These are phyloP conservation scores for Isoetes engelmannii DNA, from an alignment of 83 land plant genomes.

Conservation along the genomic window DNA sequence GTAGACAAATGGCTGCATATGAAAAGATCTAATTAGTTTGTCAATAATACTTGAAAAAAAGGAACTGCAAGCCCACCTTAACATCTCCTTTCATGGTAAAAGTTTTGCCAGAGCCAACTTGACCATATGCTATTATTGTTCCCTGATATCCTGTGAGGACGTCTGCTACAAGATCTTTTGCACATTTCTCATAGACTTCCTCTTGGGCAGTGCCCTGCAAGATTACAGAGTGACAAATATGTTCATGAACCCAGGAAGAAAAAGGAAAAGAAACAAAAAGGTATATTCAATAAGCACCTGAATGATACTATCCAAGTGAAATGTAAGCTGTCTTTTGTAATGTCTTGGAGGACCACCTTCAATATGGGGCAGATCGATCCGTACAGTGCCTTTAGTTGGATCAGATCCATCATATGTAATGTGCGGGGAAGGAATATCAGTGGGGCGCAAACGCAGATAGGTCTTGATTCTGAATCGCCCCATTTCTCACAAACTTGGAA, in stretches of 20 bases:
- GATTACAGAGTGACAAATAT: background rate
- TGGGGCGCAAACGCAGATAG: conserved; percentile 23
- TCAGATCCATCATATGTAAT: conserved; percentile 13
- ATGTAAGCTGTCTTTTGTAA: conserved; percentile 24
- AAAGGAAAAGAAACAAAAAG: background rate
- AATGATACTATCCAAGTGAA: conserved; percentile 30
- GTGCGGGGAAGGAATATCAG: conserved; percentile 11
- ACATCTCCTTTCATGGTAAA: conserved; percentile 37
- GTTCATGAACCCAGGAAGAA: background rate
- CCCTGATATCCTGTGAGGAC: conserved; percentile 35
- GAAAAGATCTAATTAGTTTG: too few species aligned
- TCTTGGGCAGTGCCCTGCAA: conserved; percentile 30
- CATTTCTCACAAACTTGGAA: too few species aligned
- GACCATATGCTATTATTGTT: conserved; percentile 39
- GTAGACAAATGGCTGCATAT: conserved; percentile 22
- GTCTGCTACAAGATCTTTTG: conserved; percentile 25
- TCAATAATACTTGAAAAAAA: background rate
- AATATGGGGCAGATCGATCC: conserved; percentile 16
- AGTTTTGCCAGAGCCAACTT: conserved; percentile 40
- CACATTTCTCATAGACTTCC: conserved; percentile 23
- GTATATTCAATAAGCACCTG: conserved; percentile 8
- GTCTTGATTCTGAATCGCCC: conserved; percentile 17
- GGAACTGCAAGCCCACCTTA: conserved; percentile 19
- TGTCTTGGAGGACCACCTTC: conserved; percentile 26
- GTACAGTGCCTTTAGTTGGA: conserved; percentile 2